Evolutionary conservation across 2,329 filamentous ascomycete genomes (phyloP).

Genomic region (Diaporthe nobilis): DNA sequence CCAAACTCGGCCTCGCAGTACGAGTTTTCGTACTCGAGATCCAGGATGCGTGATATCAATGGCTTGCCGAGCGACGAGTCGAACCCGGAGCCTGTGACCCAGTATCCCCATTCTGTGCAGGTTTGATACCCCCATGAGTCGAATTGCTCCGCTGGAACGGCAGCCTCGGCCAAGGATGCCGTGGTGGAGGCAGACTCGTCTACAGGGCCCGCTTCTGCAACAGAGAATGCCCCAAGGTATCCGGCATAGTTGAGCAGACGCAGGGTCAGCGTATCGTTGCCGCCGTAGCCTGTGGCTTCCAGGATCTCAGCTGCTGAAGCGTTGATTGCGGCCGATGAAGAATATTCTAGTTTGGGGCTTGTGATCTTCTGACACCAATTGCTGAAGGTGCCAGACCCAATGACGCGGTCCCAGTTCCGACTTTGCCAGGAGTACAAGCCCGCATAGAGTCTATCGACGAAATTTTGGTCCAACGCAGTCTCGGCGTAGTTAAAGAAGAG

Average conservation of each 20-base stretch:
- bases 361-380: not conserved
- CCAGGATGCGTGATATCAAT: constrained; percentile 78
- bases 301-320: constrained; percentile 2
- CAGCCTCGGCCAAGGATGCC: constrained; percentile 50
- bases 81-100: constrained; percentile 79
- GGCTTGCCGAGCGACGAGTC: constrained; percentile 72
- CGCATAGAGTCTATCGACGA: constrained; percentile 57
- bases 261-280: not conserved
- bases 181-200: constrained; percentile 46
- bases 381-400: constrained; percentile 55
- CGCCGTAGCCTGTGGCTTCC: constrained; percentile 3
- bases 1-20: constrained; percentile 79
- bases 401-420: constrained; percentile 67
- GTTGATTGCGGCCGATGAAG: not conserved
- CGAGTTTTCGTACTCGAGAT: constrained; percentile 71
- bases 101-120: constrained; percentile 80
- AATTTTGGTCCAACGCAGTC: constrained; percentile 61
- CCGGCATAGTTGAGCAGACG: constrained; percentile 10
- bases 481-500: constrained; percentile 60
- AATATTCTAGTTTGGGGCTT: not conserved
- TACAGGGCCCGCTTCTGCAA: not conserved
- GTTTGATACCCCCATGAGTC: constrained; percentile 67
- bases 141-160: constrained; percentile 55
- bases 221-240: not conserved
- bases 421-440: constrained; percentile 61